Evolutionary conservation across 2,329 filamentous ascomycete species (phyloP).

Genomic region (Mycocentrospora acerina): DNA sequence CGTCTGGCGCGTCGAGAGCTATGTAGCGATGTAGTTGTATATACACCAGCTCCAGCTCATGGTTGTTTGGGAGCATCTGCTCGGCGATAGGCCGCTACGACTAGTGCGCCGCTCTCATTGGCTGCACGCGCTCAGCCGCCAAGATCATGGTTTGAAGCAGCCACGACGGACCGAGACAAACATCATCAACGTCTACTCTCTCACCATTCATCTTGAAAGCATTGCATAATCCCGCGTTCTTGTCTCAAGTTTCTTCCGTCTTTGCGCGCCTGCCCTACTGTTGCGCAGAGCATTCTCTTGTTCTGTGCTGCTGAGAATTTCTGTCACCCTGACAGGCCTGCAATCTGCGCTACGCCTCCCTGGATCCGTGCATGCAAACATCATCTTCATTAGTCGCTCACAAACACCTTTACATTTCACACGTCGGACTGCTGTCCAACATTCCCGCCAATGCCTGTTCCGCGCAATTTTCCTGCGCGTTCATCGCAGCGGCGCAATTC

Average conservation of each 20-base stretch:
- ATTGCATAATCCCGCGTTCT: too few relatives aligned
- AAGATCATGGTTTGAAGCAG: conserved; percentile 32
- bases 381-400: conserved; percentile 17
- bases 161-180: conserved; percentile 37
- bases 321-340: conserved; percentile 35
- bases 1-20: not conserved
- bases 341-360: conserved; percentile 38
- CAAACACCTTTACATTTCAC: conserved; percentile 9
- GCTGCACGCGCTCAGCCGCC: conserved; percentile 16
- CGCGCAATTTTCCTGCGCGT: conserved; percentile 29
- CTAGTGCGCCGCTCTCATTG: conserved; percentile 29
- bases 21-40: too few relatives aligned
- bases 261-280: conserved; percentile 11
- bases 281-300: conserved; percentile 21
- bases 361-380: conserved; percentile 28
- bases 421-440: conserved; percentile 3
- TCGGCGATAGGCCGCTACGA: conserved; percentile 19
- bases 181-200: conserved; percentile 33
- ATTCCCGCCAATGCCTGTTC: conserved; percentile 25
- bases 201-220: conserved; percentile 9
- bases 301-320: conserved; percentile 25
- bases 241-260: too few relatives aligned
- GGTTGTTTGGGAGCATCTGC: conserved; percentile 16
- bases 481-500: conserved; percentile 33
- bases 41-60: too few relatives aligned